A percentile compares a stretch with the other conserved stretches of the same genome.
Evolutionary conservation across 2,329 filamentous ascomycete species (phyloP).

Genomic region (Claviceps arundinis): DNA sequence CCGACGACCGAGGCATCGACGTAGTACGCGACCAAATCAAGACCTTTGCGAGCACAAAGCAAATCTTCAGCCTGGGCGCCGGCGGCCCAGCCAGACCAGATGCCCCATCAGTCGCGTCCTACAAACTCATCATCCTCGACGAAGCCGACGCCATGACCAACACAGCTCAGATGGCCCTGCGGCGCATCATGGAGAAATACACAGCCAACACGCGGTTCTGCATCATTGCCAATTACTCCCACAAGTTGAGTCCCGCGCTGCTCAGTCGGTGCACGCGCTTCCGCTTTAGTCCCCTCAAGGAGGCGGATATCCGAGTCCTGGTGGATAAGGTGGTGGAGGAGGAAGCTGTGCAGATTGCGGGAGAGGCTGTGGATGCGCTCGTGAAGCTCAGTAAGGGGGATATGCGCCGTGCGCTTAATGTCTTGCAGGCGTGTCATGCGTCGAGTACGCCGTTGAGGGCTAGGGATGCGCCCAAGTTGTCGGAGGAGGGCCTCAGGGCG

Average conservation of each 20-base stretch:
- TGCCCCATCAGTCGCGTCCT: slow-evolving; percentile 22
- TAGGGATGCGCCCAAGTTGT: slow-evolving; percentile 44
- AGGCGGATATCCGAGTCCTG: slow-evolving; percentile 67
- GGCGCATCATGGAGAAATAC: slow-evolving; percentile 98
- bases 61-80: slow-evolving; percentile 67
- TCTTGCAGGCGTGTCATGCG: slow-evolving; percentile 90
- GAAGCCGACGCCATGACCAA: slow-evolving; percentile 99
- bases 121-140: slow-evolving; percentile 94
- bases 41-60: slow-evolving; percentile 94
- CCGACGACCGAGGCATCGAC: slow-evolving; percentile 93
- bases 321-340: slow-evolving; percentile 85
- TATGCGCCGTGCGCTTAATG: slow-evolving; percentile 89
- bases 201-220: slow-evolving; percentile 96
- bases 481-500: slow-evolving; percentile 34
- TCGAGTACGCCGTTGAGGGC: slow-evolving; percentile 64
- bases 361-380: slow-evolving; percentile 69
- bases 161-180: slow-evolving; percentile 91
- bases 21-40: slow-evolving; percentile 98
- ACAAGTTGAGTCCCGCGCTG: slow-evolving; percentile 88
- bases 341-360: slow-evolving; percentile 71
- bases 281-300: slow-evolving; percentile 85
- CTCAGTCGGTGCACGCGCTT: slow-evolving; percentile 91
- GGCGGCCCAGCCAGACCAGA: slow-evolving; percentile 31
- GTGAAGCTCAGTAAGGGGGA: slow-evolving; percentile 86
- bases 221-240: slow-evolving; percentile 97